phyloP scores from a whole-genome alignment of 2,329 filamentous ascomycete genomes.

The Paecilomyces sp. region DNA sequence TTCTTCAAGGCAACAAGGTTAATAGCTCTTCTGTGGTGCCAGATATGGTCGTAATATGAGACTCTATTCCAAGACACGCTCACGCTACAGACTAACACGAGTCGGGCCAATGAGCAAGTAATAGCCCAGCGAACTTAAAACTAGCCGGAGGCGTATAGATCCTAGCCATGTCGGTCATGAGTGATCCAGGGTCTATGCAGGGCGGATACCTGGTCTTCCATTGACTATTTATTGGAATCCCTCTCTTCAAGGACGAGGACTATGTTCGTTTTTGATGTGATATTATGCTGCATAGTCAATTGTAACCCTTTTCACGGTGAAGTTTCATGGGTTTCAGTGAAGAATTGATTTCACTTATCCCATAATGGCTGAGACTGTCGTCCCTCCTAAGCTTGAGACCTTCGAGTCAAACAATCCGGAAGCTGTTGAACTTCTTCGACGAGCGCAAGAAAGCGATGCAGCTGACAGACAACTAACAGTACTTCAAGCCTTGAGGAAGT shows the following conservation, averaged over 20 bases:
- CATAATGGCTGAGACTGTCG: neutral
- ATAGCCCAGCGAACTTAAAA: neutral
- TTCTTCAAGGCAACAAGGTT: neutral
- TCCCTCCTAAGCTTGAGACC: neutral
- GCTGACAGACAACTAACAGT: constrained; percentile 5
- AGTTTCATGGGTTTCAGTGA: neutral
- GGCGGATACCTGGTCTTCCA: neutral
- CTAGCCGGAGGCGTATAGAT: neutral
- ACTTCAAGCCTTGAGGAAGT: constrained; percentile 10
- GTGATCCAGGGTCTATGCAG: neutral
- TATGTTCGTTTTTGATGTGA: neutral
- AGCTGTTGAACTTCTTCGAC: neutral
- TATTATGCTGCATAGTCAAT: neutral
- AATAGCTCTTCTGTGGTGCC: neutral
- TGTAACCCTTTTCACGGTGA: neutral
- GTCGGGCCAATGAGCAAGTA: neutral
- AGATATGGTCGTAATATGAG: neutral
- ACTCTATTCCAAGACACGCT: neutral
- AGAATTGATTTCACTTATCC: neutral
- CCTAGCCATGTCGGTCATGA: neutral
- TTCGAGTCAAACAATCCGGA: neutral
- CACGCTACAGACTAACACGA: neutral
- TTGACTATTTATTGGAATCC: neutral
- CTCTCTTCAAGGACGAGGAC: neutral
- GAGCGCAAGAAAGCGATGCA: neutral